Percentiles rank a stretch among this genome's conserved stretches.
phyloP scores from a whole-genome alignment of 108 stramenopile genomes.

The Skeletonema potamos region DNA sequence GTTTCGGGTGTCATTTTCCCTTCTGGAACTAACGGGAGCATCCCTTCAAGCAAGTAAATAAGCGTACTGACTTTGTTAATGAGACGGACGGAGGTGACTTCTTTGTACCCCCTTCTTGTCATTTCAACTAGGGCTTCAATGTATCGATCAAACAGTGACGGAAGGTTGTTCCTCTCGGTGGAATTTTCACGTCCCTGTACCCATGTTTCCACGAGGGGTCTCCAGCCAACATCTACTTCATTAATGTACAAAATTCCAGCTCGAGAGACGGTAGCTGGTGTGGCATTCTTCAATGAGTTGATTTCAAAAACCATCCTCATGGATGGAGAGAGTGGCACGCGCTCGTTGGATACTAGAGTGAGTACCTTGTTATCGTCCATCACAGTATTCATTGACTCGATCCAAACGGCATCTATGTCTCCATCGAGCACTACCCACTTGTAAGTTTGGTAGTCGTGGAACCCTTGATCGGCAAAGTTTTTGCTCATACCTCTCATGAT shows the following conservation, averaged over 20 bases:
- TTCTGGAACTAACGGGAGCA: slow-evolving; percentile 60
- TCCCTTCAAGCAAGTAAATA: slow-evolving; percentile 74
- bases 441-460: slow-evolving; percentile 85
- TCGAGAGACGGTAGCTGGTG: slow-evolving; percentile 90
- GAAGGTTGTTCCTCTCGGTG: slow-evolving; percentile 65
- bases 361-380: slow-evolving; percentile 95
- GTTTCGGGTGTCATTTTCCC: slow-evolving; percentile 61
- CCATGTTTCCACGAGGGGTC: slow-evolving; percentile 89
- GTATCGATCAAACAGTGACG: slow-evolving; percentile 84
- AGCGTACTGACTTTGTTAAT: slow-evolving; percentile 84
- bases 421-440: slow-evolving; percentile 94
- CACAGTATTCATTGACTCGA: slow-evolving; percentile 95
- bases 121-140: slow-evolving; percentile 74
- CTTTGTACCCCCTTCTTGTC: slow-evolving; percentile 77
- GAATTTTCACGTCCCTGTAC: slow-evolving; percentile 54
- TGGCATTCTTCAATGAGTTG: slow-evolving; percentile 88
- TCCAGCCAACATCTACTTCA: slow-evolving; percentile 89
- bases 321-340: slow-evolving; percentile 81
- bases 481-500: slow-evolving; percentile 94
- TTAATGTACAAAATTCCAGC: slow-evolving; percentile 93
- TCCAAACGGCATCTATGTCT: slow-evolving; percentile 93
- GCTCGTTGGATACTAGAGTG: slow-evolving; percentile 90
- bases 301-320: slow-evolving; percentile 96
- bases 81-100: slow-evolving; percentile 74
- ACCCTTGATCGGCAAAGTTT: slow-evolving; percentile 88